Percentiles rank a stretch among this genome's conserved stretches.
Conservation (phyloP, 192 early-diverging fungal species). For the Umbelopsis vinacea region DNA sequence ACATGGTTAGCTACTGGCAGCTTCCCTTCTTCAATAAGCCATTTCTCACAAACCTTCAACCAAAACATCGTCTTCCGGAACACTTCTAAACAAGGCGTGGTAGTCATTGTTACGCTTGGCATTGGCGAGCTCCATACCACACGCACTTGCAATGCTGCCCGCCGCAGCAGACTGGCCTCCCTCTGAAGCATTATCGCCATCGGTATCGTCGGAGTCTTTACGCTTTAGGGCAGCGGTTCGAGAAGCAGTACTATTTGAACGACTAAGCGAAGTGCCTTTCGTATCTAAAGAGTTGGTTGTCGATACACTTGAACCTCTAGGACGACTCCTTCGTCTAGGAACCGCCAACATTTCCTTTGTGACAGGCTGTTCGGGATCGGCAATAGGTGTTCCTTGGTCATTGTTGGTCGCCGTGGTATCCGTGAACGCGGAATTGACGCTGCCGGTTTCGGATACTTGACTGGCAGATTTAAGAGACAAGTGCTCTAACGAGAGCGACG, state of each 20-base stretch:
- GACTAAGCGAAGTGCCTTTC: background rate
- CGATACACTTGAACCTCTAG: slow-evolving; percentile 30
- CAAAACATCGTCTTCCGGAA: slow-evolving; percentile 58
- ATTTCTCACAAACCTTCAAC: slow-evolving; percentile 50
- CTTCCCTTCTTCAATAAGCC: no score
- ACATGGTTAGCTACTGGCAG: background rate
- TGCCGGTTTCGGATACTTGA: background rate
- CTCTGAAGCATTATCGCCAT: background rate
- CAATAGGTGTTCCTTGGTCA: slow-evolving; percentile 10
- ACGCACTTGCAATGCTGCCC: slow-evolving; percentile 24
- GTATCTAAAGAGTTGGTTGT: slow-evolving; percentile 9
- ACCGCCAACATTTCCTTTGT: slow-evolving; percentile 14
- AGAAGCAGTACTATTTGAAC: slow-evolving; percentile 6
- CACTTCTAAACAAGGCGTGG: slow-evolving; percentile 58
- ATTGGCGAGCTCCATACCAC: slow-evolving; percentile 35
- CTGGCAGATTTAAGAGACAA: background rate
- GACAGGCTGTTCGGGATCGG: slow-evolving; percentile 6
- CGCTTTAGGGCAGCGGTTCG: background rate
- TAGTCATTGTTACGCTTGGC: slow-evolving; percentile 56
- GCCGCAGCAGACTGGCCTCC: background rate
- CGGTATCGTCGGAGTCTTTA: slow-evolving; percentile 23
- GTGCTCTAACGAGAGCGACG: slow-evolving; percentile 3
- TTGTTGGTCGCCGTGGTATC: background rate
- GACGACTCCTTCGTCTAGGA: slow-evolving; percentile 9
- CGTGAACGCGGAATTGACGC: background rate